Evolutionary conservation across 208 protist species (phyloP).

Genomic region (Leishmania arabica): DNA sequence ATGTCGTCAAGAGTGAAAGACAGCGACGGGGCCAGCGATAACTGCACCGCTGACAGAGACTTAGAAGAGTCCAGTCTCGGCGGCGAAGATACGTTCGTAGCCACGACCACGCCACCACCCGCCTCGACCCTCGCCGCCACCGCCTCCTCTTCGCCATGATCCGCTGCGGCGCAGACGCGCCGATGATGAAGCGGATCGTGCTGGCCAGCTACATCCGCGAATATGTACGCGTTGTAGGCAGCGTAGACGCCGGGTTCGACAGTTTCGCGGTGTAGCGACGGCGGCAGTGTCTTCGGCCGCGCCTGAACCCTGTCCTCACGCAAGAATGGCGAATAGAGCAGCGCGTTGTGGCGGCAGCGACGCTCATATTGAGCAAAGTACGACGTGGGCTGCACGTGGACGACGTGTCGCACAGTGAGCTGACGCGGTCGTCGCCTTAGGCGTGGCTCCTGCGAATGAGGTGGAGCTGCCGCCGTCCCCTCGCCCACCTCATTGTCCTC

Average conservation of each 20-base stretch:
- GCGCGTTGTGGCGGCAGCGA: not conserved
- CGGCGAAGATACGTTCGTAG: too few species aligned
- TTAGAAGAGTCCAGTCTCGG: not conserved
- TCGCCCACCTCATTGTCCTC: not conserved
- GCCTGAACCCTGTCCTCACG: not conserved
- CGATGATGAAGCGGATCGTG: not conserved
- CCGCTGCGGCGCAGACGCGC: not conserved
- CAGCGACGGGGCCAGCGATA: slow-evolving; percentile 24
- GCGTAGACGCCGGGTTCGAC: not conserved
- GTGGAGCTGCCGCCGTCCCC: too few species aligned
- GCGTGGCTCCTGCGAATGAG: not conserved
- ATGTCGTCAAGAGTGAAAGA: slow-evolving; percentile 30
- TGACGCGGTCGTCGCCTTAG: slow-evolving; percentile 23
- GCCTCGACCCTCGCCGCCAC: not conserved
- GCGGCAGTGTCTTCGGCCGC: not conserved
- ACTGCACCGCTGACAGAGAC: not conserved
- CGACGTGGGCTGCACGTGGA: slow-evolving; percentile 46
- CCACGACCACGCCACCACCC: not conserved
- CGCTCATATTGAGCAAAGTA: slow-evolving; percentile 35
- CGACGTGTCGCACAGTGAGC: slow-evolving; percentile 40
- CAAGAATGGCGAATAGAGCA: not conserved
- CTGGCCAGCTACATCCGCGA: not conserved
- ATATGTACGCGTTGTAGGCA: slow-evolving; percentile 8
- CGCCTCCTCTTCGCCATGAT: not conserved
- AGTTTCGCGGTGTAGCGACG: too few species aligned